Evolutionary conservation across 768 basidiomycete species (phyloP).

Genomic region (Suillus bovinus): DNA sequence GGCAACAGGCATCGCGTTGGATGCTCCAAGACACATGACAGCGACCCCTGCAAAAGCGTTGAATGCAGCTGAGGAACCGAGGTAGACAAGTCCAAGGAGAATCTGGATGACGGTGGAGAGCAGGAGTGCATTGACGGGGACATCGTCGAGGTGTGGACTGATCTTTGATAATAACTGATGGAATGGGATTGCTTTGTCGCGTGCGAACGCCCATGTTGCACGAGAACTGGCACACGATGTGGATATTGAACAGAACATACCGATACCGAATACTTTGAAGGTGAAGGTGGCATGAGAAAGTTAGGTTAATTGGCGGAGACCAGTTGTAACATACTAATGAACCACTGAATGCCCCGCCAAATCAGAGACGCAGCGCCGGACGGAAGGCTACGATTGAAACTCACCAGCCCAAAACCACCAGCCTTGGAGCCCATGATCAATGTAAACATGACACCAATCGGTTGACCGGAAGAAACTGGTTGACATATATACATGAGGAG

Average conservation of each 20-base stretch:
- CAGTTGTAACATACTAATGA: conserved; percentile 36
- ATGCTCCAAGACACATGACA: conserved; percentile 65
- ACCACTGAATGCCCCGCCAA: conserved; percentile 33
- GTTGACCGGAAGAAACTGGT: conserved; percentile 60
- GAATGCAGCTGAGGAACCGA: conserved; percentile 63
- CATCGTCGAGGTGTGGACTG: conserved; percentile 39
- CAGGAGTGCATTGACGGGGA: conserved; percentile 61
- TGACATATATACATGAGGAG: conserved; percentile 9
- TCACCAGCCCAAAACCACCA: conserved; percentile 63
- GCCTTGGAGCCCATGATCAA: conserved; percentile 60
- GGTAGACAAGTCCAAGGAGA: conserved; percentile 60
- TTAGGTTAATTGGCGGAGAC: neutral
- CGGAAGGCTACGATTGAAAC: conserved; percentile 11
- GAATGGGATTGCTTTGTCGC: conserved; percentile 65
- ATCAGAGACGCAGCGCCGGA: conserved; percentile 2
- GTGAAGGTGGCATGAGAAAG: conserved; percentile 6
- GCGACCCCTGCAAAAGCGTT: conserved; percentile 70
- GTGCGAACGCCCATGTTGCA: conserved; percentile 70
- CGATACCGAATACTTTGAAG: conserved; percentile 53
- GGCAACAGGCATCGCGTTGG: conserved; percentile 61
- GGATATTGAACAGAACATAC: conserved; percentile 65
- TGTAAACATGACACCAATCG: conserved; percentile 62
- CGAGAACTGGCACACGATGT: conserved; percentile 68
- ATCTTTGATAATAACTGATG: conserved; percentile 49
- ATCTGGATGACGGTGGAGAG: conserved; percentile 60